Percentiles rank a stretch among this genome's conserved stretches.
Evolutionary conservation across 495 filamentous ascomycete genomes (phyloP).

Genomic region (Letharia columbiana): DNA sequence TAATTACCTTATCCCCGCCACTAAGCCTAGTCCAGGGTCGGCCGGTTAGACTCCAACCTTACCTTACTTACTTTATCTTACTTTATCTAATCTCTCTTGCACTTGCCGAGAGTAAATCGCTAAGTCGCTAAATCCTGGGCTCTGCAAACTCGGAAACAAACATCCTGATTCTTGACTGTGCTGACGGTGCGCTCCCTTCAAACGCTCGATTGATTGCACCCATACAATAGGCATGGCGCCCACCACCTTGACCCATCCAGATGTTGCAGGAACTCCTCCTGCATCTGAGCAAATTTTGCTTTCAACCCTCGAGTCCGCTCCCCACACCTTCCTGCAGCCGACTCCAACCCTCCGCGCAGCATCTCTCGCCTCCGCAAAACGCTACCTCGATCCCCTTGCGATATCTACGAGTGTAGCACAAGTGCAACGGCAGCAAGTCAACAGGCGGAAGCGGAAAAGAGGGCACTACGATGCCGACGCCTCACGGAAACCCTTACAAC

Average conservation of each 20-base stretch:
- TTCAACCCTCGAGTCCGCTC: slow-evolving; percentile 39
- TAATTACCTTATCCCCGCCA: no score
- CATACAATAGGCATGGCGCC: background rate
- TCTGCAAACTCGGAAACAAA: no score
- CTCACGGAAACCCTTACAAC: slow-evolving; percentile 31
- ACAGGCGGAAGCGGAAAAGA: slow-evolving; percentile 59
- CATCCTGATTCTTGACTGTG: no score
- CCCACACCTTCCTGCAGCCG: slow-evolving; percentile 63
- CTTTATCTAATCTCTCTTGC: no score
- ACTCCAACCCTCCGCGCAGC: slow-evolving; percentile 51
- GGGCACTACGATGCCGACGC: slow-evolving; percentile 31
- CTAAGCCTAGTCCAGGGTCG: no score
- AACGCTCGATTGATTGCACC: background rate
- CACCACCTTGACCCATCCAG: slow-evolving; percentile 2
- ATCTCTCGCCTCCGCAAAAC: slow-evolving; percentile 62
- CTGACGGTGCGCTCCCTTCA: background rate
- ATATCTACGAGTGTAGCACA: slow-evolving; percentile 57
- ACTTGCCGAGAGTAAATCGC: no score
- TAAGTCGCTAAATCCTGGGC: no score
- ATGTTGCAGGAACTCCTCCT: slow-evolving; percentile 15
- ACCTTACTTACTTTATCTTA: no score
- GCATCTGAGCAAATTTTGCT: slow-evolving; percentile 29
- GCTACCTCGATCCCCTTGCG: slow-evolving; percentile 68
- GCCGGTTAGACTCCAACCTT: no score
- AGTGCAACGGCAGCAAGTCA: slow-evolving; percentile 45